A percentile compares a stretch with the other conserved stretches of the same genome.
phyloP scores from a whole-genome alignment of 1,284 basidiomycete species.

The Malassezia obtusa region DNA sequence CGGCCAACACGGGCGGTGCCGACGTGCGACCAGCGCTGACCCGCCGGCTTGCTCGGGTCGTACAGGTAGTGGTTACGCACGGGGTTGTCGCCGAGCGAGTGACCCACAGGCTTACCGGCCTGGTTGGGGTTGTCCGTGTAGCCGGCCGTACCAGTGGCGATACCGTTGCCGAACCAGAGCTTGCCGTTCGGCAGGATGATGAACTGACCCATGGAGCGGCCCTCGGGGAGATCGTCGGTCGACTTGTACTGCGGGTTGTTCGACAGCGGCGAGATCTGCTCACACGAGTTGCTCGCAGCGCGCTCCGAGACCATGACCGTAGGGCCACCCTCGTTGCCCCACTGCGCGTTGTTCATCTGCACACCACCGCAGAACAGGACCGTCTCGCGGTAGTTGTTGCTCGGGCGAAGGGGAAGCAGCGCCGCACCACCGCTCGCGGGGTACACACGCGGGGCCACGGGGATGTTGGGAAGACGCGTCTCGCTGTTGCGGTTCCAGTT shows the following conservation, averaged over 20 bases:
- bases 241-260: constrained; percentile 21
- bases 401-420: constrained; percentile 30
- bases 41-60: constrained; percentile 27
- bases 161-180: constrained; percentile 39
- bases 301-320: constrained; percentile 20
- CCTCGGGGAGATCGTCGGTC: constrained; percentile 24
- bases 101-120: constrained; percentile 34
- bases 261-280: constrained; percentile 32
- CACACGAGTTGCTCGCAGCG: constrained; percentile 29
- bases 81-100: constrained; percentile 42
- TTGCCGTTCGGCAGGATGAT: constrained; percentile 36
- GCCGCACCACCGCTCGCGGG: constrained; percentile 34
- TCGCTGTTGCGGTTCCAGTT: constrained; percentile 24
- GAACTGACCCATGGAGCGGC: constrained; percentile 39
- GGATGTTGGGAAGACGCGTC: constrained; percentile 24
- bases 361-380: constrained; percentile 41
- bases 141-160: constrained; percentile 35
- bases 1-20: constrained; percentile 25
- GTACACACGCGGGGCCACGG: constrained; percentile 27
- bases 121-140: constrained; percentile 27
- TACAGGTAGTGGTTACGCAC: constrained; percentile 28
- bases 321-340: constrained; percentile 37
- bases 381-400: constrained; percentile 31
- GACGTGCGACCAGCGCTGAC: constrained; percentile 26
- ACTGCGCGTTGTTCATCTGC: constrained; percentile 19